Evolutionary conservation across 108 stramenopile species (phyloP), one percentile per base, ranked within the genome.

Genomic region (Nitzschia sp.): DNA sequence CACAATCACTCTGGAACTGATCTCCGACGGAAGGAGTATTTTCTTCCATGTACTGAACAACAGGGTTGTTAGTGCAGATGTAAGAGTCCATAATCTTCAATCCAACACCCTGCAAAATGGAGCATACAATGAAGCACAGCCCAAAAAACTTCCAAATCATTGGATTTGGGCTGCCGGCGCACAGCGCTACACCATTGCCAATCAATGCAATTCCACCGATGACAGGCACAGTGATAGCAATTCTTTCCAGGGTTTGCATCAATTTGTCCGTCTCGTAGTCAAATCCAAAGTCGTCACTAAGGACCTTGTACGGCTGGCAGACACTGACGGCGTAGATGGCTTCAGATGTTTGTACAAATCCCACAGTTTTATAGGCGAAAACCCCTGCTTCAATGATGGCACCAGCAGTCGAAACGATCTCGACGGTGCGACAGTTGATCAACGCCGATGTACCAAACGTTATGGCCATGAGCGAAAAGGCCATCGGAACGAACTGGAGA

Each of bases 61-160:
- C 63, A 23, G 72, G 72, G 30, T 72, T 72, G 63, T 72, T 38
- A 33, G 36, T 16, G 45, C 72, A 72, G 1, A 72, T 48, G 41
- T 45, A 60, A 38, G 63, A 64, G 11, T 29, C 4, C 23, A 53
- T 17, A 6, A 72, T 31, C 6, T 63, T 6, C 36, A 72, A 32
- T 4, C 53, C 63, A 4, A 72, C 3, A 44, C 72, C 72, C 50
- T 72, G 72, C 15, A 64, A 47, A 16, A 47, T 19, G 44, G 35
- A 6, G 38, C 33, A 29, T 2, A 57, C 6, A 1, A 72, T 11
- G 17, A 57, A 72, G 4, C 56, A 30, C 15, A 0, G 21, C 4
- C 72, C 72, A 41, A 64, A 26, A 16, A 6, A 32, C 29, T 58
- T 55, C 54, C 53, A 72, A 26, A 57, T 30, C 23, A 15, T 15